Conservation (phyloP, 441 rosid species). For the Pelargonium fulgidum region DNA sequence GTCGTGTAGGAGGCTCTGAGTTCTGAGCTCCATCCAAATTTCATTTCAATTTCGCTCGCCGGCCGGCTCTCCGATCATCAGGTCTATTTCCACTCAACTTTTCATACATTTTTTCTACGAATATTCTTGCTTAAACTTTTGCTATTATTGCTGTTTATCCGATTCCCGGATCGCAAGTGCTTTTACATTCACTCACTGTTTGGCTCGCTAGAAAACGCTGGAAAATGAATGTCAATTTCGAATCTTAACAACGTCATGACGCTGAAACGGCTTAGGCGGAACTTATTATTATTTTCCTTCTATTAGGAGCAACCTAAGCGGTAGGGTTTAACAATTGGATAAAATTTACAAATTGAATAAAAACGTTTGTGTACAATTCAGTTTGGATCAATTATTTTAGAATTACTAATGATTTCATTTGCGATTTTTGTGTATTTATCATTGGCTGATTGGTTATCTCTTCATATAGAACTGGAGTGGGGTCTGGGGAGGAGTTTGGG, state of each 20-base stretch:
- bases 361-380: no score
- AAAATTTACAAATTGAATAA: no score
- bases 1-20: no score
- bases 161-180: not conserved
- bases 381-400: not conserved
- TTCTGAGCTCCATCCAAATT: no score
- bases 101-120: no score
- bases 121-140: no score
- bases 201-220: not conserved
- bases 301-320: not conserved
- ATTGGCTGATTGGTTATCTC: not conserved
- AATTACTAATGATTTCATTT: not conserved
- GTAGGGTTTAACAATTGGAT: not conserved
- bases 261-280: not conserved
- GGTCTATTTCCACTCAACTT: no score
- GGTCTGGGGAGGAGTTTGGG: conserved; percentile 7
- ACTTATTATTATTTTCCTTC: no score
- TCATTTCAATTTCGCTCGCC: no score
- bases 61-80: no score
- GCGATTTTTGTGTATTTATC: not conserved
- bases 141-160: not conserved
- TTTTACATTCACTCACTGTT: not conserved
- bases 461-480: not conserved
- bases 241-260: not conserved
- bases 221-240: not conserved